Percentiles rank a stretch among this genome's conserved stretches.
Evolutionary conservation across 139 green algal species (phyloP).

Genomic region (Picochlorum sp.): DNA sequence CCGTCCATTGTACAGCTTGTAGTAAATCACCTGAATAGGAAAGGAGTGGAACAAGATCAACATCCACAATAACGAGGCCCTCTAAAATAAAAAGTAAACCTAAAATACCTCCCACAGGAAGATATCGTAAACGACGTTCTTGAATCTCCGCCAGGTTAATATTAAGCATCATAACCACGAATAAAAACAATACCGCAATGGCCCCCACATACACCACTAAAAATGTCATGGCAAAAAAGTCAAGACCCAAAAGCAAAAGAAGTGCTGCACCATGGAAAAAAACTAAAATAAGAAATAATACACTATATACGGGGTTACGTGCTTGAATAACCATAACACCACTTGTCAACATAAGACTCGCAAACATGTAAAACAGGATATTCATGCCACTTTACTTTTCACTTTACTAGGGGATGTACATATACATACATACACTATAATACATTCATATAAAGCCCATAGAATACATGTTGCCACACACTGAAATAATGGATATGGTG

Average conservation of each 20-base stretch:
- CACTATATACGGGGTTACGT: constrained; percentile 33
- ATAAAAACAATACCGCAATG: constrained; percentile 60
- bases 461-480: neutral
- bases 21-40: constrained; percentile 1
- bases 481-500: neutral
- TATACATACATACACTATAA: constrained; percentile 2
- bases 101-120: constrained; percentile 38
- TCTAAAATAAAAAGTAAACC: constrained; percentile 49
- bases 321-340: constrained; percentile 43
- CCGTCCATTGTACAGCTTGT: constrained; percentile 13
- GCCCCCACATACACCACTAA: constrained; percentile 61
- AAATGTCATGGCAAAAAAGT: constrained; percentile 41
- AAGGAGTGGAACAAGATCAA: constrained; percentile 45
- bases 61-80: constrained; percentile 50
- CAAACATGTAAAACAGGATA: constrained; percentile 48
- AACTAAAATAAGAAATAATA: constrained; percentile 51
- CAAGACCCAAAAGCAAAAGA: constrained; percentile 35
- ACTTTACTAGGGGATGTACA: constrained; percentile 10
- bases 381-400: constrained; percentile 19
- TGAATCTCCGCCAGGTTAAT: constrained; percentile 50
- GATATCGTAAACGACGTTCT: constrained; percentile 47
- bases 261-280: constrained; percentile 43
- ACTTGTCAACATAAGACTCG: constrained; percentile 30
- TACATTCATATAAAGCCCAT: constrained; percentile 3
- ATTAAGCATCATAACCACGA: constrained; percentile 69